Percentiles rank a stretch among this genome's conserved stretches.
Evolutionary conservation across 1,284 basidiomycete species (phyloP).

Genomic region (Rhodotorula sp.): DNA sequence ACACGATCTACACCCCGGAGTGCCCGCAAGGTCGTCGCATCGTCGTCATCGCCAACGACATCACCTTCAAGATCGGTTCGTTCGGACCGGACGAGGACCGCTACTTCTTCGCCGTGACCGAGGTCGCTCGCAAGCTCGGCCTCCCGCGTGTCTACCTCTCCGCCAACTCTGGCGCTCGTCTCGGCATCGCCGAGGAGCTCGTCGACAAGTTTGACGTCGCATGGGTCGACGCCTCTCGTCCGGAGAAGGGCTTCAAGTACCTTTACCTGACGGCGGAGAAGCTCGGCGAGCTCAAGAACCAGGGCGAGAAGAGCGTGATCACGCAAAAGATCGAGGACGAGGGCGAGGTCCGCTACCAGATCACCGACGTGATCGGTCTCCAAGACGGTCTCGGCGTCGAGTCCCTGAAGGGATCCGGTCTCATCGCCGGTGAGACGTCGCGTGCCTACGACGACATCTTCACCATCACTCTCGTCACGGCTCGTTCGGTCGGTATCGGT

Average conservation of each 20-base stretch:
- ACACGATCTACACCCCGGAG: slow-evolving; percentile 89
- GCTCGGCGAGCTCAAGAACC: slow-evolving; percentile 59
- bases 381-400: slow-evolving; percentile 99
- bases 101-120: slow-evolving; percentile 92
- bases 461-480: slow-evolving; percentile 97
- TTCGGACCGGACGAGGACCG: slow-evolving; percentile 95
- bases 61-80: slow-evolving; percentile 97
- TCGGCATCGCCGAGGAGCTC: slow-evolving; percentile 92
- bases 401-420: slow-evolving; percentile 90
- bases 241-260: slow-evolving; percentile 95
- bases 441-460: slow-evolving; percentile 99
- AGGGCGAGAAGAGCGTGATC: slow-evolving; percentile 65
- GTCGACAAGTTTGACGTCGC: slow-evolving; percentile 86
- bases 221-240: slow-evolving; percentile 76
- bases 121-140: slow-evolving; percentile 84
- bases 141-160: slow-evolving; percentile 95
- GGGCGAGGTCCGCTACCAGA: slow-evolving; percentile 85
- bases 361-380: slow-evolving; percentile 93
- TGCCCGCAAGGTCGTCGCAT: slow-evolving; percentile 83
- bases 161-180: slow-evolving; percentile 95
- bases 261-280: slow-evolving; percentile 69
- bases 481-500: slow-evolving; percentile 97
- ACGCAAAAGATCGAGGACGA: slow-evolving; percentile 81
- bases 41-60: slow-evolving; percentile 95
- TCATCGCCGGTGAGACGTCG: slow-evolving; percentile 98